These are phyloP conservation scores for Beta corolliflora DNA, from an alignment of 179 eudicot genomes.

Conservation along the genomic window DNA sequence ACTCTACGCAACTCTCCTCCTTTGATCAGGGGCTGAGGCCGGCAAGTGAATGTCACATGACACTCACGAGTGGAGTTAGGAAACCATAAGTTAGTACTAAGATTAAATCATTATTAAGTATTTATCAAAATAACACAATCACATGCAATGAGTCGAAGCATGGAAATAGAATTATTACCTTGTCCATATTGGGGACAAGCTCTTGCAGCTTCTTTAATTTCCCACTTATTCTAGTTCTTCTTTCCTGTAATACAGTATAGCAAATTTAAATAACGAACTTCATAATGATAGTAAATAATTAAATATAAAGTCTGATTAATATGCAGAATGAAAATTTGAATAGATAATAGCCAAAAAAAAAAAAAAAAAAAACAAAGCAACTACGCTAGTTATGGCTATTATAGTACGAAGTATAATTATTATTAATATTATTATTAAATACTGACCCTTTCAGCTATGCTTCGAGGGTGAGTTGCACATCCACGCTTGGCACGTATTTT, in stretches of 20 bases:
- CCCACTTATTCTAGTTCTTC: conserved; percentile 80
- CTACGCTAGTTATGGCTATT: no score
- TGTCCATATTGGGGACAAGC: conserved; percentile 87
- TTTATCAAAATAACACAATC: neutral
- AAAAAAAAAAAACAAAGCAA: no score
- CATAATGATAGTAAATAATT: no score
- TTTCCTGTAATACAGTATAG: conserved; percentile 45
- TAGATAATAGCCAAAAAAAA: no score
- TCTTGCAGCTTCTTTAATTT: conserved; percentile 77
- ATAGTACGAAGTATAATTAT: no score
- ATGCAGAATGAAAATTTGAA: neutral
- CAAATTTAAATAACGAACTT: no score
- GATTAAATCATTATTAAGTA: neutral
- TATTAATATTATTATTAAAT: no score
- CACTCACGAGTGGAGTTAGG: no score
- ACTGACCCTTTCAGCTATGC: conserved; percentile 51
- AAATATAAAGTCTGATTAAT: no score
- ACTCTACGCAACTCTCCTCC: no score
- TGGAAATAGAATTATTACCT: conserved; percentile 39
- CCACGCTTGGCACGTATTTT: conserved; percentile 52
- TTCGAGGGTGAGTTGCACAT: conserved; percentile 49
- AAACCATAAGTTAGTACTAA: neutral
- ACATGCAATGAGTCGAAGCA: neutral
- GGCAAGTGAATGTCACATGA: no score
- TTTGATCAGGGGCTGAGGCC: no score